Evolutionary conservation across 306 rosid species (phyloP).

Genomic region (Ammopiptanthus mongolicus): DNA sequence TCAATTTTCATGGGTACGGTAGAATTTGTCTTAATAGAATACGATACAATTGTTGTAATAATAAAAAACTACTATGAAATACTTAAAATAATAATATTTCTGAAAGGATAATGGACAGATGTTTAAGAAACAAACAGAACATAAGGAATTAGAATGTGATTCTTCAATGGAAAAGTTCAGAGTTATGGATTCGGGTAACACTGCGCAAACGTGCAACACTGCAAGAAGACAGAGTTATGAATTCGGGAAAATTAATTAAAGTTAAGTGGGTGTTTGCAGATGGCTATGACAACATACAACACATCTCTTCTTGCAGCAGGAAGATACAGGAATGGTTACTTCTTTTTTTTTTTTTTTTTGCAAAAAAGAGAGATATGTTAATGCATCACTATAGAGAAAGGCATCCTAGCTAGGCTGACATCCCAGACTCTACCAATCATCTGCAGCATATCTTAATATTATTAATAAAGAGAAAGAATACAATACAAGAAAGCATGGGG

Average conservation of each 20-base stretch:
- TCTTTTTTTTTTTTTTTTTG: too few species aligned
- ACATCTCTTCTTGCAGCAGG: constrained; percentile 74
- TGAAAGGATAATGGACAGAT: not conserved
- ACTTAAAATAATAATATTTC: not conserved
- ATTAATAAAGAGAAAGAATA: too few species aligned
- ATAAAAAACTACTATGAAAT: not conserved
- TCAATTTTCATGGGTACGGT: too few species aligned
- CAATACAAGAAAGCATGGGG: too few species aligned
- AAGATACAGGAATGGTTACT: constrained; percentile 74
- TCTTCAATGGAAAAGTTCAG: not conserved
- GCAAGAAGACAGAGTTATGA: not conserved
- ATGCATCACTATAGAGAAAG: too few species aligned
- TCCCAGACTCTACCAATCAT: too few species aligned
- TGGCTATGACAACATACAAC: constrained; percentile 90
- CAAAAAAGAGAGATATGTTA: too few species aligned
- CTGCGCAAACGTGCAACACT: too few species aligned
- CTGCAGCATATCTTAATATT: too few species aligned
- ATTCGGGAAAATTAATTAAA: not conserved
- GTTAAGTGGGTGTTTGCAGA: constrained; percentile 44
- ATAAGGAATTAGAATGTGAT: not conserved
- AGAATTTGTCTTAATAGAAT: not conserved
- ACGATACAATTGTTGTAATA: not conserved
- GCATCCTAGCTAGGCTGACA: too few species aligned
- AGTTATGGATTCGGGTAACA: too few species aligned
- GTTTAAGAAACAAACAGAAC: not conserved